Evolutionary conservation across 1,139 yeast species (phyloP), one percentile per base, ranked within the genome.

Genomic region (Saccharomyces hybrid): DNA sequence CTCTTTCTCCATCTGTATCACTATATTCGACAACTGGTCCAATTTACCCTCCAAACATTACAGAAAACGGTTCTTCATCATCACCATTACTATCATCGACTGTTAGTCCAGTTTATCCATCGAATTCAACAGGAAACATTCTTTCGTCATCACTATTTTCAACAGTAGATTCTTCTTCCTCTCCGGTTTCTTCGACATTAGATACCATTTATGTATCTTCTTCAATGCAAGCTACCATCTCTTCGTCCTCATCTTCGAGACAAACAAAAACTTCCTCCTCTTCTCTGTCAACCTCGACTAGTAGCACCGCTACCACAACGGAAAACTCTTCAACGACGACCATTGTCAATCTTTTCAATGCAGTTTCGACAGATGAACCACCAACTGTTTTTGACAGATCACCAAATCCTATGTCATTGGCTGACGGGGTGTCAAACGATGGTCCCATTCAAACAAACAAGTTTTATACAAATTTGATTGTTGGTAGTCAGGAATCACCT

Each of bases 371-470:
- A 1, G 67, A 65, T 20, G 73, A 72, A 5, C 88, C 88, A 28
- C 74, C 76, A 13, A 59, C 73, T 0, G 73, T 80, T 46, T 83
- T 85, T 71, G 59, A 76, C 7, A 71, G 78, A 57, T 71, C 75
- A 50, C 73, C 68, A 23, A 73, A 81, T 54, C 81, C 82, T 9
- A 69, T 82, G 56, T 60, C 64, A 0, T 67, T 82, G 51, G 82
- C 84, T 29, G 61, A 61, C 3, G 72, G 74, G 42, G 73, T 74
- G 46, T 62, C 60, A 46, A 59, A 61, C n/a, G 61, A 66, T 8
- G 71, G 66, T 14, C 88, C 95, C 5, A 76, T 83, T 50, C 82
- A 82, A 59, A 89, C 97, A 23, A 90, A 90, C 73, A 88, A 89
- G 67, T 90, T 88, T 69, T 89, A 86, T 67, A 85, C 88, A 8